These are phyloP conservation scores for Talaromyces pinophilus DNA, from an alignment of 2,329 filamentous ascomycete genomes.

Conservation along the genomic window DNA sequence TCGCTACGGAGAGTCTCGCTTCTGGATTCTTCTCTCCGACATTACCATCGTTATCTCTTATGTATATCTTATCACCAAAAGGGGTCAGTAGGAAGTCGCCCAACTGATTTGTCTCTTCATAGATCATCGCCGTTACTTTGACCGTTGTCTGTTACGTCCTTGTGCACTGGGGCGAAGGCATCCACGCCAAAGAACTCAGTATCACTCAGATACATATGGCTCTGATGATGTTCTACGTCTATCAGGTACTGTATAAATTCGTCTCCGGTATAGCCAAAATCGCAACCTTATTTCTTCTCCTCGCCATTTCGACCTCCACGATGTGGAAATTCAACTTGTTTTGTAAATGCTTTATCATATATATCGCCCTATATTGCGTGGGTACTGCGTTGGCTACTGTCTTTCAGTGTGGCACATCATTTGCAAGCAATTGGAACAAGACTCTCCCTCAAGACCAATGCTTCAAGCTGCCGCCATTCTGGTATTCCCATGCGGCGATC, in stretches of 20 bases:
- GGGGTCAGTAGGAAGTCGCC: not conserved
- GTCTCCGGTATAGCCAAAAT: constrained; percentile 15
- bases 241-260: constrained; percentile 17
- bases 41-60: constrained; percentile 7
- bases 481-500: constrained; percentile 12
- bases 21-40: constrained; percentile 16
- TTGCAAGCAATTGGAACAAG: constrained; percentile 18
- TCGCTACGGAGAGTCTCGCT: constrained; percentile 8
- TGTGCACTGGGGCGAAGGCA: constrained; percentile 15
- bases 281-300: constrained; percentile 2
- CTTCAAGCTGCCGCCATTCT: constrained; percentile 14
- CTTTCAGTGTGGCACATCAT: constrained; percentile 10
- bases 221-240: constrained; percentile 12
- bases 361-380: constrained; percentile 10
- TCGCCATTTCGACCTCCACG: not conserved
- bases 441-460: constrained; percentile 1
- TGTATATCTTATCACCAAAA: not conserved
- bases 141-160: constrained; percentile 8
- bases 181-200: constrained; percentile 9
- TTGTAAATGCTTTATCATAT: constrained; percentile 13
- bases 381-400: not conserved
- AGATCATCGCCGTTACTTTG: constrained; percentile 10
- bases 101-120: not conserved
- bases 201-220: not conserved
- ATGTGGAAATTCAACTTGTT: constrained; percentile 6